Conservation (phyloP, 108 stramenopile species). For the Aurantiochytrium sp. region DNA sequence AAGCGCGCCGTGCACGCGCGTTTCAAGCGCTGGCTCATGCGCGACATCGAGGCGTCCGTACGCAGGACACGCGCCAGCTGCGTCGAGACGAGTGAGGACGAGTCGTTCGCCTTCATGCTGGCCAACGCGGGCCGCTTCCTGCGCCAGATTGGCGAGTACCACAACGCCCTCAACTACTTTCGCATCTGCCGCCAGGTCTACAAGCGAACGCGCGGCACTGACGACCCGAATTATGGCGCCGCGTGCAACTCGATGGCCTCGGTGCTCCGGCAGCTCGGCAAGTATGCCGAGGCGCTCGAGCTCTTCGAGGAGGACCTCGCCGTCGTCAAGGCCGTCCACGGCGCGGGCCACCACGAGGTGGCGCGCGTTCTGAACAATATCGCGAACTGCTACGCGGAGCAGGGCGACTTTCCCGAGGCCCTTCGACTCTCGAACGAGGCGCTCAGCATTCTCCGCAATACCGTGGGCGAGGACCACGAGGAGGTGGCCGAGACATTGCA, state of each 20-base stretch:
- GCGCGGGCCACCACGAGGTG: neutral
- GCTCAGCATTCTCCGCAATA: neutral
- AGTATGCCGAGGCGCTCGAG: neutral
- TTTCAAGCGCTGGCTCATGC: neutral
- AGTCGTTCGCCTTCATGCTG: neutral
- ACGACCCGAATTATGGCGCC: neutral
- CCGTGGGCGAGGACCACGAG: neutral
- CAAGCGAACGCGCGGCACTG: neutral
- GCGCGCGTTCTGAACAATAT: neutral
- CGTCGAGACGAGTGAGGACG: neutral
- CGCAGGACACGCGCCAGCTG: neutral
- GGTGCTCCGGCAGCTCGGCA: neutral
- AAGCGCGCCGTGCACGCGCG: neutral
- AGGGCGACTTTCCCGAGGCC: neutral
- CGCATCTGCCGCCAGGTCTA: neutral
- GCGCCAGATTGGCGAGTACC: constrained; percentile 6
- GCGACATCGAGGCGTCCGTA: neutral
- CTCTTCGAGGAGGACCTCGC: neutral
- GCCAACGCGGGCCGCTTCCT: neutral
- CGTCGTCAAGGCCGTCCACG: neutral
- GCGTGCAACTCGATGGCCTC: neutral
- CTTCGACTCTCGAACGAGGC: neutral
- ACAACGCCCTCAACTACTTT: neutral
- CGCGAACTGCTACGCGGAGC: neutral
- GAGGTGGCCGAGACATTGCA: neutral